These are phyloP conservation scores for Dryadomyces quercus-mongolicae DNA, from an alignment of 2,329 filamentous ascomycete species.

Conservation along the genomic window DNA sequence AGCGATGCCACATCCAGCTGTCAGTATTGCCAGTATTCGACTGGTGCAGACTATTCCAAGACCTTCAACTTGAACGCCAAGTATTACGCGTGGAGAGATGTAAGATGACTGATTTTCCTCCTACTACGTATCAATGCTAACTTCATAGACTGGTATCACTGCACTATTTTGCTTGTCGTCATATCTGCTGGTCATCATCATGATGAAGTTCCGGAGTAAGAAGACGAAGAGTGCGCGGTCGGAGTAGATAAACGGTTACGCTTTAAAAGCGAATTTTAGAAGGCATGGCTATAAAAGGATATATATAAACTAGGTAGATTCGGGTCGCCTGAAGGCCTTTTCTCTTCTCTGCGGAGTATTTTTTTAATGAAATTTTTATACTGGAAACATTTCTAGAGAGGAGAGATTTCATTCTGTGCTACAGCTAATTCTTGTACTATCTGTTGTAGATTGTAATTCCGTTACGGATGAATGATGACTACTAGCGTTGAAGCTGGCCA, in stretches of 20 bases:
- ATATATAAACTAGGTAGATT: too few species aligned
- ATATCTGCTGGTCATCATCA: constrained; percentile 32
- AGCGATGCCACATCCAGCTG: constrained; percentile 45
- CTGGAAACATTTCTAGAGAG: too few species aligned
- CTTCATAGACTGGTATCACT: constrained; percentile 32
- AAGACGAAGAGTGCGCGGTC: constrained; percentile 32
- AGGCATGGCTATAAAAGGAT: too few species aligned
- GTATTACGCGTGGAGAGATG: constrained; percentile 55
- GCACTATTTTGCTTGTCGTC: constrained; percentile 42
- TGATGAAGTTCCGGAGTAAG: constrained; percentile 38
- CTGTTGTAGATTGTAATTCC: too few species aligned
- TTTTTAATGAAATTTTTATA: too few species aligned
- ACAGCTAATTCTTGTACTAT: too few species aligned
- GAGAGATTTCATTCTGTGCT: too few species aligned
- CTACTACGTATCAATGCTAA: neutral
- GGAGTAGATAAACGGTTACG: constrained; percentile 1
- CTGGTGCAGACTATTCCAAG: constrained; percentile 46
- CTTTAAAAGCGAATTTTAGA: too few species aligned
- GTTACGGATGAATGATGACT: too few species aligned
- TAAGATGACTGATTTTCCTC: neutral
- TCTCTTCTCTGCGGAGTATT: too few species aligned
- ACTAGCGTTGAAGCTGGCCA: too few species aligned
- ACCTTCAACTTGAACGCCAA: constrained; percentile 48
- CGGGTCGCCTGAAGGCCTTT: too few species aligned
- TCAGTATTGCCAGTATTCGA: constrained; percentile 47